A percentile compares a stretch with the other conserved stretches of the same genome.
Evolutionary conservation across 768 basidiomycete genomes (phyloP).

Genomic region (Wakefieldia striispora): DNA sequence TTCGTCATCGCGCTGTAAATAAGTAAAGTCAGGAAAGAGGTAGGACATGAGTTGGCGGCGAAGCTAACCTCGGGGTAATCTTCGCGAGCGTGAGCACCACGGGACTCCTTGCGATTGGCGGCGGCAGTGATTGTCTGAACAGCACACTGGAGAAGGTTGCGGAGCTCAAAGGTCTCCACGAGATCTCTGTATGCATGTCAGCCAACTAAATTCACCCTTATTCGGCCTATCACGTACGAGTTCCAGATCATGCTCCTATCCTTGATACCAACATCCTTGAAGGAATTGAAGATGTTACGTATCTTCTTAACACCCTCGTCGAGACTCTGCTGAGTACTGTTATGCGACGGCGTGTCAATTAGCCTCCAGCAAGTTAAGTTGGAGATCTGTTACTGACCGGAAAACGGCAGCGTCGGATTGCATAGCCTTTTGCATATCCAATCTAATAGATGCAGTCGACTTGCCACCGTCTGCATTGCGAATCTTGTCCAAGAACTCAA

Average conservation of each 20-base stretch:
- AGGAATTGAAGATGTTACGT: slow-evolving; percentile 82
- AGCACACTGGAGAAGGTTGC: slow-evolving; percentile 93
- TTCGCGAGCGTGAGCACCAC: slow-evolving; percentile 98
- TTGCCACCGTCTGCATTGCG: slow-evolving; percentile 79
- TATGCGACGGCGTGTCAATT: slow-evolving; percentile 1
- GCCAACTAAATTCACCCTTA: slow-evolving; percentile 2
- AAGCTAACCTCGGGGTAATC: slow-evolving; percentile 85
- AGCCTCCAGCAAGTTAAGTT: background rate
- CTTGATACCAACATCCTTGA: slow-evolving; percentile 90
- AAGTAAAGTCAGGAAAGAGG: background rate
- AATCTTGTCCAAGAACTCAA: slow-evolving; percentile 88
- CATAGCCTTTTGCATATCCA: slow-evolving; percentile 99
- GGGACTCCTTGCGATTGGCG: slow-evolving; percentile 93
- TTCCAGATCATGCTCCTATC: slow-evolving; percentile 99
- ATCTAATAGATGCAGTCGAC: slow-evolving; percentile 84
- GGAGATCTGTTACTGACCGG: slow-evolving; percentile 46
- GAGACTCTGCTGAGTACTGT: slow-evolving; percentile 79
- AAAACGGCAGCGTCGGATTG: slow-evolving; percentile 98
- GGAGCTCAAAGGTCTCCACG: slow-evolving; percentile 94
- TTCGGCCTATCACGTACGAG: slow-evolving; percentile 58
- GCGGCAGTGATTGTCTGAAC: slow-evolving; percentile 93
- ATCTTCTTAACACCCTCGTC: slow-evolving; percentile 93
- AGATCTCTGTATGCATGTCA: slow-evolving; percentile 63
- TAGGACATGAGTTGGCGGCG: background rate
- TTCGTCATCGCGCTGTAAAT: slow-evolving; percentile 78